Evolutionary conservation across 352 stramenopile species (phyloP).

Genomic region (Globisporangium rhizosaccharum): DNA sequence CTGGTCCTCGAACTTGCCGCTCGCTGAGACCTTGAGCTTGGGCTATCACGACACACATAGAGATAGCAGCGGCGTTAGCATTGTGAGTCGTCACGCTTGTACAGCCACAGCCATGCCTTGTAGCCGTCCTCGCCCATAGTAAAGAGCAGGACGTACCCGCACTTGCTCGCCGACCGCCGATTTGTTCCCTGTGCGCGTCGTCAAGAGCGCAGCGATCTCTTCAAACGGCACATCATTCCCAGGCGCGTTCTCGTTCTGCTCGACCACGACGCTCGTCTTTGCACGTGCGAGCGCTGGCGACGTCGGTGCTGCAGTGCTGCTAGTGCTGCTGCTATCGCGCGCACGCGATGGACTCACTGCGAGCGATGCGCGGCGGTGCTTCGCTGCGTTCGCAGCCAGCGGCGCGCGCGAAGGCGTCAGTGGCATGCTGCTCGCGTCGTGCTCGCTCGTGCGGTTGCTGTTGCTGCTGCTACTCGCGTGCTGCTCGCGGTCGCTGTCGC

Average conservation of each 20-base stretch:
- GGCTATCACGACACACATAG: conserved; percentile 24
- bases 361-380: neutral
- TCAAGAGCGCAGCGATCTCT: conserved; percentile 15
- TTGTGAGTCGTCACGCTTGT: neutral
- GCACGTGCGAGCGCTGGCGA: conserved; percentile 7
- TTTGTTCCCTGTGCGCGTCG: conserved; percentile 1
- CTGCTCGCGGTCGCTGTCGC: neutral
- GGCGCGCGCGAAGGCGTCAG: neutral
- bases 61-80: neutral
- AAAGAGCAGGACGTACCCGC: conserved; percentile 3
- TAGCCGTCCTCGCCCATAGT: too few species aligned
- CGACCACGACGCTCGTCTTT: conserved; percentile 7
- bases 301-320: neutral
- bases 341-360: neutral
- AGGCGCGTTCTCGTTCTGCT: conserved; percentile 16
- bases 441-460: neutral
- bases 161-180: conserved; percentile 12
- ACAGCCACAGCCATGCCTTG: too few species aligned
- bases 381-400: neutral
- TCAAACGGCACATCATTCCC: conserved; percentile 18
- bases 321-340: neutral
- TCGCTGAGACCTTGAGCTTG: conserved; percentile 74
- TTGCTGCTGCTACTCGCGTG: conserved; percentile 1
- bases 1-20: conserved; percentile 80
- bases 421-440: neutral